phyloP scores from a whole-genome alignment of 2,329 filamentous ascomycete species.

The Stachybotrys chartarum region DNA sequence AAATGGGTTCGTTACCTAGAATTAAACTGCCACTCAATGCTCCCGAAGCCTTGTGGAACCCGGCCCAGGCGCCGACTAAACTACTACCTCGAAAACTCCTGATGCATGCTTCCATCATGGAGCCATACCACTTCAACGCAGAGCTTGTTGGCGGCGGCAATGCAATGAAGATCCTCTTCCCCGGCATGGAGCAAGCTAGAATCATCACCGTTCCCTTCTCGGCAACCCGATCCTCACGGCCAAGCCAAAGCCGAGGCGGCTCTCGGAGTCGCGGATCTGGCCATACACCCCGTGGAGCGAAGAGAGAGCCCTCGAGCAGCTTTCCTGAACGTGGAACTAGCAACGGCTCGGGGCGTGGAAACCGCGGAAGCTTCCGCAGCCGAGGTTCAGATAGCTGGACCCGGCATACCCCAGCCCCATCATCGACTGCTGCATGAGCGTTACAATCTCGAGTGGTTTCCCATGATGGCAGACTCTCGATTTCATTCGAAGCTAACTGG shows the following conservation, averaged over 20 bases:
- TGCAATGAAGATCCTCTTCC: slow-evolving; percentile 32
- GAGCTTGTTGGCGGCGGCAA: slow-evolving; percentile 25
- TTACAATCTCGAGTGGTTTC: no score
- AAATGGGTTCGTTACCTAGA: slow-evolving; percentile 69
- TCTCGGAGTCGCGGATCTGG: slow-evolving; percentile 18
- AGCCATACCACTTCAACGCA: slow-evolving; percentile 24
- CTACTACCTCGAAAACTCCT: slow-evolving; percentile 45
- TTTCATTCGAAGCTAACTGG: background rate
- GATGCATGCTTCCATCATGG: slow-evolving; percentile 28
- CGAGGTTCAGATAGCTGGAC: slow-evolving; percentile 34
- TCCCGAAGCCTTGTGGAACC: slow-evolving; percentile 57
- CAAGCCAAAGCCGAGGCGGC: slow-evolving; percentile 11
- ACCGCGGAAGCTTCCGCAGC: slow-evolving; percentile 32
- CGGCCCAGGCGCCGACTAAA: slow-evolving; percentile 46
- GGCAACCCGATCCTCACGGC: slow-evolving; percentile 21
- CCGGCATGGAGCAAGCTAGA: slow-evolving; percentile 31
- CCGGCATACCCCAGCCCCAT: slow-evolving; percentile 18
- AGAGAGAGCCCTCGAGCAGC: slow-evolving; percentile 17
- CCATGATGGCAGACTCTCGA: no score
- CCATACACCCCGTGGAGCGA: slow-evolving; percentile 21
- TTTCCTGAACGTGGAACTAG: slow-evolving; percentile 15
- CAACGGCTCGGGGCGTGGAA: slow-evolving; percentile 18
- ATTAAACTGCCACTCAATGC: slow-evolving; percentile 59
- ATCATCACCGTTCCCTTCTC: slow-evolving; percentile 29
- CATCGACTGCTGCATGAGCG: slow-evolving; percentile 15